Evolutionary conservation across 805 yeast species (phyloP), one percentile per base, ranked within the genome.

Genomic region (baker's yeast (Saccharomyces cerevisiae)): DNA sequence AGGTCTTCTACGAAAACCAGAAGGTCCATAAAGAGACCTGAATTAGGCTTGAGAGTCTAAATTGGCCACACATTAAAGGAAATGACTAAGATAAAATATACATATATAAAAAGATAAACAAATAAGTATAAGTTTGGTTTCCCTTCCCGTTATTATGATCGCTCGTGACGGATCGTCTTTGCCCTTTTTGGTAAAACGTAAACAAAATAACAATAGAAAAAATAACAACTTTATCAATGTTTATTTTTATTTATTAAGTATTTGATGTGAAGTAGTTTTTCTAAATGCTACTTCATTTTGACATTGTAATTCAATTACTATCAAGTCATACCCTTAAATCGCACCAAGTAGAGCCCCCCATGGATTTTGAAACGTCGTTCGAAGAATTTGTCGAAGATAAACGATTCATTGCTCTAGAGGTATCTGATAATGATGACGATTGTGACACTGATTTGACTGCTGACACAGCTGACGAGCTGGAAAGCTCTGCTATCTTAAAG

Each of bases 21-120:
- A 68, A 71, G 72, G 59, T 46, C 57, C 11, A 71, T 75, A 52
- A 82, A 79, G 68, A 81, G 77, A 66, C 88, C 87, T 32, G 66
- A 66, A 8, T 66, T 83, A 53, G 85, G 79, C 32, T 66, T 81
- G 60, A 75, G 84, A 61, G 61, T 67, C 41, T 66, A 57, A 53
- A 36, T 21, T 36, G 24, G 11, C 24, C 43, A 17, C 24, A 2
- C 22, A 36, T 10, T 14, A 36, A 26, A 46, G 28, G 32, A 31
- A 13, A 41, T 29, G 22, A 49, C 43, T 28, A 46, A 49, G 46
- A 28, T n/a, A 22, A 28, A n/a, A 24, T 41, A 41, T 52, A 36
- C 47, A 50, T 50, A 51, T 50, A 55, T 47, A 53, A 51, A 36
- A 41, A 47, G 26, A 50, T 41, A 41, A 29, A 50, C 48, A 46